phyloP scores from a whole-genome alignment of 441 rosid genomes.

The Adansonia madagascariensis region DNA sequence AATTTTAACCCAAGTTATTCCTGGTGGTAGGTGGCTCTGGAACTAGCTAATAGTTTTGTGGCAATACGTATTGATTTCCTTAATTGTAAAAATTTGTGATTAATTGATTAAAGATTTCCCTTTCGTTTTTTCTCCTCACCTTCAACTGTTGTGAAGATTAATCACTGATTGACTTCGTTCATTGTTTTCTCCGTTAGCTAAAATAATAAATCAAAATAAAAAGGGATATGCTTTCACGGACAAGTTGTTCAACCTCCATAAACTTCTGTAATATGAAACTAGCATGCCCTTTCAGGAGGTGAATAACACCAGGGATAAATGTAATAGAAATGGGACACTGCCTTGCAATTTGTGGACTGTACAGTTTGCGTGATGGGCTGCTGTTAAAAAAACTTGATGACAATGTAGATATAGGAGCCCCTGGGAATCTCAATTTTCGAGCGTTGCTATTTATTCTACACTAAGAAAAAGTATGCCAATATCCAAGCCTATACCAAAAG shows the following conservation, averaged over 20 bases:
- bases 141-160: too few relatives aligned
- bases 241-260: too few relatives aligned
- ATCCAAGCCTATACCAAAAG: slow-evolving; percentile 5
- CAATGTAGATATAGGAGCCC: not conserved
- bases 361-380: not conserved
- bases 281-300: too few relatives aligned
- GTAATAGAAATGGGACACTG: too few relatives aligned
- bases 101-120: not conserved
- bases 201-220: too few relatives aligned
- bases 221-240: too few relatives aligned
- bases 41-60: not conserved
- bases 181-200: too few relatives aligned
- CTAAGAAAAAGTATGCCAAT: not conserved
- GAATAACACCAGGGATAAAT: too few relatives aligned
- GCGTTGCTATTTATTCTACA: not conserved
- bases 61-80: not conserved
- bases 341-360: not conserved
- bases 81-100: not conserved
- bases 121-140: not conserved
- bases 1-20: not conserved
- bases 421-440: slow-evolving; percentile 14
- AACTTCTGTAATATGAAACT: too few relatives aligned
- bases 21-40: not conserved
- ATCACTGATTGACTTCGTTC: too few relatives aligned
- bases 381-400: not conserved